These are phyloP conservation scores for Ascoidea asiatica DNA, from an alignment of 805 yeast genomes.

Conservation along the genomic window DNA sequence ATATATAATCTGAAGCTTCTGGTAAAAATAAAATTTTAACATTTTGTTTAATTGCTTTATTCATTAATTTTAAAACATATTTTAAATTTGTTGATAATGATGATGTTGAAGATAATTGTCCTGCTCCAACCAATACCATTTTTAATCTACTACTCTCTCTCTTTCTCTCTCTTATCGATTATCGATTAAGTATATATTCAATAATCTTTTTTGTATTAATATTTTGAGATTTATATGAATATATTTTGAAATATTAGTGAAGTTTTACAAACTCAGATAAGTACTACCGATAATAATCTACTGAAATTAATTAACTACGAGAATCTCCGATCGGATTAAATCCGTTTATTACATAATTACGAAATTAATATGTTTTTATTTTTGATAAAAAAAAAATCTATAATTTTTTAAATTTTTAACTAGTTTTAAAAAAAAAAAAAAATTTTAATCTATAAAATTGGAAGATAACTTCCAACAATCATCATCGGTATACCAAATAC, in stretches of 20 bases:
- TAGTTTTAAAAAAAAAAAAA: background rate
- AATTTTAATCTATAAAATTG: conserved; percentile 31
- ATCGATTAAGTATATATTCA: too few relatives aligned
- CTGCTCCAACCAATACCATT: conserved; percentile 65
- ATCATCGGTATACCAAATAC: conserved; percentile 96
- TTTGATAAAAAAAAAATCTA: background rate
- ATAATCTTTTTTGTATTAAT: too few relatives aligned
- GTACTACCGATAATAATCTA: too few relatives aligned
- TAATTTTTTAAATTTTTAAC: background rate
- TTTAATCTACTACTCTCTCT: too few relatives aligned
- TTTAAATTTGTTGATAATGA: conserved; percentile 45
- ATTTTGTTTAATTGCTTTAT: conserved; percentile 44
- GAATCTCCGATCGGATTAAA: too few relatives aligned
- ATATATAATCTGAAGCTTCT: conserved; percentile 85
- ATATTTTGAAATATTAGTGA: too few relatives aligned
- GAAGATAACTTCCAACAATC: conserved; percentile 88
- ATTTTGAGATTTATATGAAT: too few relatives aligned
- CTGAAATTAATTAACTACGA: too few relatives aligned
- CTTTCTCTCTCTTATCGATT: too few relatives aligned
- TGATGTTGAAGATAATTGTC: conserved; percentile 71
- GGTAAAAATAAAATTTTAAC: conserved; percentile 74
- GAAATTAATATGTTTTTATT: too few relatives aligned
- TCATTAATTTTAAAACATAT: conserved; percentile 44
- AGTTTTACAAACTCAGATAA: too few relatives aligned
- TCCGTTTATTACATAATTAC: too few relatives aligned